These are phyloP conservation scores for Colletotrichum viniferum DNA, from an alignment of 2,329 filamentous ascomycete genomes.

Conservation along the genomic window DNA sequence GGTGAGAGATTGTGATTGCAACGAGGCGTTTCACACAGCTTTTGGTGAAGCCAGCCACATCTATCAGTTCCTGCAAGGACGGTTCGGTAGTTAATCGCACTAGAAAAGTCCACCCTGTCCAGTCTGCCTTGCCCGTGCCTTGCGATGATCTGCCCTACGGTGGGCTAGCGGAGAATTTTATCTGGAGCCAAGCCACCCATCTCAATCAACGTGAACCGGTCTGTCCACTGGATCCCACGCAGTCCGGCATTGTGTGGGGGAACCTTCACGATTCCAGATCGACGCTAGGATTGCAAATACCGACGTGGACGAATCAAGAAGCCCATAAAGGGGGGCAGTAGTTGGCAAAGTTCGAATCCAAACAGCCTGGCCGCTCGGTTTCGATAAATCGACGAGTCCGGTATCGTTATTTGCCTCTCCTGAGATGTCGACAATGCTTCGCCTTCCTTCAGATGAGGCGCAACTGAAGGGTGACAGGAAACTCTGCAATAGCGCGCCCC, in stretches of 20 bases:
- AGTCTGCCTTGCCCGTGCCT: constrained; percentile 8
- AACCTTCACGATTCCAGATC: not conserved
- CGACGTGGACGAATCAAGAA: not conserved
- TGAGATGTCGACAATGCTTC: not conserved
- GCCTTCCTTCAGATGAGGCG: not conserved
- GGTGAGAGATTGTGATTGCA: not conserved
- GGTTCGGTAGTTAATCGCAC: not conserved
- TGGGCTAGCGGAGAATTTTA: constrained; percentile 3
- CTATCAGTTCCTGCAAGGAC: not conserved
- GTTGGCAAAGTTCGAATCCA: not conserved
- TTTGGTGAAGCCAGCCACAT: not conserved
- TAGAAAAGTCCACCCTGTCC: not conserved
- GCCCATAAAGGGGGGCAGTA: not conserved
- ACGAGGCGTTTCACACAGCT: not conserved
- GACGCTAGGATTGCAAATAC: not conserved
- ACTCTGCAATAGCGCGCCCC: not conserved
- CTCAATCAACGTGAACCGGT: not conserved
- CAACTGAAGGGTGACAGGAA: not conserved
- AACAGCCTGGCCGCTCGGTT: constrained; percentile 4
- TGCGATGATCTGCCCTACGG: constrained; percentile 4
- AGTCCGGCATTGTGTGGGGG: not conserved
- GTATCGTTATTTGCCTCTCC: not conserved
- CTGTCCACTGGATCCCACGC: not conserved
- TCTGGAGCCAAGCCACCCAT: constrained; percentile 9
- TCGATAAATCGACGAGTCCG: not conserved